phyloP scores from a whole-genome alignment of 306 rosid genomes.

The Albizia julibrissin region DNA sequence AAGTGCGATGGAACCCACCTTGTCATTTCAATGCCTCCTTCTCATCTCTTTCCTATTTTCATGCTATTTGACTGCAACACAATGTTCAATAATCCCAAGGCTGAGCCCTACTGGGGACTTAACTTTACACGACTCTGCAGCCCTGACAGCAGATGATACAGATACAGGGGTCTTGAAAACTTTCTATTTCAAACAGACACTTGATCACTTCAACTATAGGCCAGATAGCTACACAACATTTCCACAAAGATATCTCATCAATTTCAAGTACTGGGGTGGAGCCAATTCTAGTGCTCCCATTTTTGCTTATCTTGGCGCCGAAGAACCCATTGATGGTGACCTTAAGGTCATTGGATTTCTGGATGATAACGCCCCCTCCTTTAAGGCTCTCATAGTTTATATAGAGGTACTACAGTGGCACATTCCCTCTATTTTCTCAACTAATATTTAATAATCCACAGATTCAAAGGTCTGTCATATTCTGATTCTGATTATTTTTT shows the following conservation, averaged over 20 bases:
- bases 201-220: slow-evolving; percentile 70
- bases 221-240: slow-evolving; percentile 60
- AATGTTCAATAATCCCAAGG: slow-evolving; percentile 46
- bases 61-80: slow-evolving; percentile 30
- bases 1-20: slow-evolving; percentile 11
- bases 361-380: slow-evolving; percentile 50
- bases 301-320: slow-evolving; percentile 63
- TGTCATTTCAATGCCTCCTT: slow-evolving; percentile 28
- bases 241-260: slow-evolving; percentile 58
- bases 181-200: slow-evolving; percentile 54
- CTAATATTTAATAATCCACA: not conserved
- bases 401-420: slow-evolving; percentile 54
- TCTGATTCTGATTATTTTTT: not conserved
- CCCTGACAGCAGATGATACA: not conserved
- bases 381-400: slow-evolving; percentile 53
- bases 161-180: slow-evolving; percentile 38
- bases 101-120: slow-evolving; percentile 45
- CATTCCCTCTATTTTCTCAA: not conserved
- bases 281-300: slow-evolving; percentile 54
- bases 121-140: slow-evolving; percentile 21
- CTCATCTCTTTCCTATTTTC: slow-evolving; percentile 31
- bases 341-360: slow-evolving; percentile 42
- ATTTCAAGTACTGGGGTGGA: slow-evolving; percentile 64
- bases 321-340: slow-evolving; percentile 45
- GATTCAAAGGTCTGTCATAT: not conserved